Evolutionary conservation across 2,329 filamentous ascomycete species (phyloP).

Genomic region (Metarhizium anisopliae): DNA sequence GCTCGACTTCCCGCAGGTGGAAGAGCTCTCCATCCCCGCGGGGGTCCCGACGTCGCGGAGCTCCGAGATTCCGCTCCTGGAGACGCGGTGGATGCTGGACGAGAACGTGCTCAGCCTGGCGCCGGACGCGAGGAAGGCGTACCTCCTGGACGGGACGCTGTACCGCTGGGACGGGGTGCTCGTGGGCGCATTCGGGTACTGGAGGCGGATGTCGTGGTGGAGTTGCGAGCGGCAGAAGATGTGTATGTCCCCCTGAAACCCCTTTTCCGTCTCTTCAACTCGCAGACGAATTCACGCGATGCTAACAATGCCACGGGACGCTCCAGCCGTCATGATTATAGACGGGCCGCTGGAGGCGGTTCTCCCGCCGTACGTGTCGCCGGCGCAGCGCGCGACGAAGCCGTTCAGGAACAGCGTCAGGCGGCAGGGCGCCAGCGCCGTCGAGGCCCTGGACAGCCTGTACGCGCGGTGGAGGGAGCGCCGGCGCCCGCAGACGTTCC

Average conservation of each 20-base stretch:
- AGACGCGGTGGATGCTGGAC: not conserved
- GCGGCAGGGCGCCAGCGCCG: not conserved
- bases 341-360: too few species aligned
- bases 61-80: not conserved
- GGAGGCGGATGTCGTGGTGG: not conserved
- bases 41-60: not conserved
- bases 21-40: not conserved
- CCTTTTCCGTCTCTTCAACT: not conserved
- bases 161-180: not conserved
- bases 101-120: not conserved
- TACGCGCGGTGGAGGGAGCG: not conserved
- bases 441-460: not conserved
- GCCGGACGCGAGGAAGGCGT: not conserved
- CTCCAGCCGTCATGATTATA: too few species aligned
- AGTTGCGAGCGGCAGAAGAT: not conserved
- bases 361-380: not conserved
- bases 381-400: not conserved
- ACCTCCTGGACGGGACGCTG: not conserved
- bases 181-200: not conserved
- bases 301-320: too few species aligned
- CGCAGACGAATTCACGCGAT: too few species aligned
- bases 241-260: not conserved
- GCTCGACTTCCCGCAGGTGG: not conserved
- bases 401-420: not conserved
- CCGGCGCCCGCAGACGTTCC: not conserved